Evolutionary conservation across 129 eudicot species (phyloP), one percentile per base, ranked within the genome.

Genomic region (Pittosporum tobira): DNA sequence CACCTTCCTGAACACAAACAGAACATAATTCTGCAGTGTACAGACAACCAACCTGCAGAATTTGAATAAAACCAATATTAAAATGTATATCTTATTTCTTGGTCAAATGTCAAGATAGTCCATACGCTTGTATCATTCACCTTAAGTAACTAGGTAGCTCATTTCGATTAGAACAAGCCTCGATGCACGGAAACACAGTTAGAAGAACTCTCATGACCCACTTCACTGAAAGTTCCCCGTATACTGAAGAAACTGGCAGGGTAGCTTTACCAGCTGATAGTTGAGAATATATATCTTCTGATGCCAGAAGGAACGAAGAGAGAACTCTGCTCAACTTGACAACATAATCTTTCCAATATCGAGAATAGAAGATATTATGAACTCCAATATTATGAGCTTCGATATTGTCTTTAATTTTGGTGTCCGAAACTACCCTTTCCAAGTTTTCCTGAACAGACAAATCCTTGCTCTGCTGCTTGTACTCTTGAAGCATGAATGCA

Each of bases 161-260:
- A 50, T 66, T 74, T 69, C 79, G 83, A 74, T 79, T 79, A 40
- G 91, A 83, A 66, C 88, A 81, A 31, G 99, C 91, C 81, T 81
- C 82, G 55, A 93, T 81, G 86, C 96, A 87, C 22, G 94, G 94
- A 63, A 93, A 93, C 26, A 93, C 84, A 20, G 87, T 84, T 48
- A 76, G 73, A 74, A 93, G 91, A 78, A 83, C 99, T 79, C 88
- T 87, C 78, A 88, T 69, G 75, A 93, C 51, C 91, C 94, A 93
- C 79, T 81, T 93, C 49, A 84, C 64, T 15, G 99, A 87, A 61
- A 93, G 94, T 65, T 87, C 96, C 27, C 71, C 74, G 63, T 83
- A 87, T 11, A 63, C 87, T 53, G 94, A 65, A 43, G 94, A 84
- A 62, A 87, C 66, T 31, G 79, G 78, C 49, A 75, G 23, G 57